These are phyloP conservation scores for Jamesozyma jinghongensis DNA, from an alignment of 805 yeast genomes.

Conservation along the genomic window DNA sequence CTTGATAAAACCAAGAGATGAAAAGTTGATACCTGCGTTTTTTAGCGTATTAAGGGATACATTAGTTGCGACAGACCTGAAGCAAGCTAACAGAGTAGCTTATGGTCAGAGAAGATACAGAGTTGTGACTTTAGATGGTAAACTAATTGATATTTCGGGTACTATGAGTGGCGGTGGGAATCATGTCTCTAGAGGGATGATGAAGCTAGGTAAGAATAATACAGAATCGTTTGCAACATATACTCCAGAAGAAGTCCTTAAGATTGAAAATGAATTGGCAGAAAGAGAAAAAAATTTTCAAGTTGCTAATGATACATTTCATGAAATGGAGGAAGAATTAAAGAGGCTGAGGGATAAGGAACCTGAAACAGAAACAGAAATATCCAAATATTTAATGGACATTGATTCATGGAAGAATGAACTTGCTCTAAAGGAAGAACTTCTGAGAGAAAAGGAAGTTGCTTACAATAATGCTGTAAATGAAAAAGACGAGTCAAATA, in stretches of 20 bases:
- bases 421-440: constrained; percentile 36
- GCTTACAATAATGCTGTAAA: constrained; percentile 13
- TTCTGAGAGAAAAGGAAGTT: constrained; percentile 33
- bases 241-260: constrained; percentile 48
- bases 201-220: constrained; percentile 35
- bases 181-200: constrained; percentile 59
- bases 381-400: constrained; percentile 54
- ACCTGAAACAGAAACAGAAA: constrained; percentile 58
- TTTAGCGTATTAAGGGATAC: constrained; percentile 83
- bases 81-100: constrained; percentile 81
- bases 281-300: constrained; percentile 48
- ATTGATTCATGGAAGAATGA: constrained; percentile 52
- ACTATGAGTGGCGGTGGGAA: constrained; percentile 96
- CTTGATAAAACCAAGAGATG: constrained; percentile 57
- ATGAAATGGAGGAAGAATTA: constrained; percentile 53
- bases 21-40: constrained; percentile 75
- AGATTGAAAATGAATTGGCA: constrained; percentile 43
- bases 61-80: constrained; percentile 68
- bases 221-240: constrained; percentile 2
- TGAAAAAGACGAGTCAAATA: constrained; percentile 27
- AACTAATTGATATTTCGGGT: constrained; percentile 85
- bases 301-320: constrained; percentile 39
- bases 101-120: constrained; percentile 72
- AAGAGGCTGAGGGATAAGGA: constrained; percentile 50
- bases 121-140: constrained; percentile 90